Evolutionary conservation across 805 yeast genomes (phyloP), one percentile per base, ranked within the genome.

Genomic region (Citeromyces nyonsensis): DNA sequence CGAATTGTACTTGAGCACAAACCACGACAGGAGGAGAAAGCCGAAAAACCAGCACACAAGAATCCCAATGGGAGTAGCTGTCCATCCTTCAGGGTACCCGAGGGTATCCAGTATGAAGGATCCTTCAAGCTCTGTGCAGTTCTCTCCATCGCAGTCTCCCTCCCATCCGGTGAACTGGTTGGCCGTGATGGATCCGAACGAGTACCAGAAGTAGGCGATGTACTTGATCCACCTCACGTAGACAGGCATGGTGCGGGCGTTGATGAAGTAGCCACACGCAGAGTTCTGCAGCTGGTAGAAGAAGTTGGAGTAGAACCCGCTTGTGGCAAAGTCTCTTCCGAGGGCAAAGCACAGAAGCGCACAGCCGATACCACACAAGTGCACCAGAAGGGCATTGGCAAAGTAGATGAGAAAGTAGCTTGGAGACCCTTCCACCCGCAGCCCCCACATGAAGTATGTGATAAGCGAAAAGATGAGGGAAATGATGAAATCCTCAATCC

Each of bases 171-270:
- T 56, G 44, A 63, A 79, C 38, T 77, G 74, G 41, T 69, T 73
- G 0, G 79, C 58, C 27, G 63, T 43, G 36, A 72, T 43, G 1
- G 75, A 73, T 6, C 84, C 83, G 47, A 74, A 75, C 0, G 70
- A 73, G 44, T 73, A 78, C 77, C 82, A 80, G 36, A 76, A 61
- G 45, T 66, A 76, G 1, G 83, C 72, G 33, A 73, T 54, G 48
- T 76, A 79, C 44, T 73, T 75, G 1, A 73, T 62, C 91, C 91
- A 79, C 29, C 80, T 59, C 8, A 80, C 85, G 41, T 80, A 80
- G 2, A 76, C 85, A 0, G 86, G 86, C 77, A 80, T 69, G 0
- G 68, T 61, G 9, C 61, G 56, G 1, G 83, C 68, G 47, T 78
- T 76, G 20, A 76, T 75, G 43, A 78, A 79, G 48, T 66, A 79